These are phyloP conservation scores for Boletus hoseneyae DNA, from an alignment of 1,284 basidiomycete species.

Conservation along the genomic window DNA sequence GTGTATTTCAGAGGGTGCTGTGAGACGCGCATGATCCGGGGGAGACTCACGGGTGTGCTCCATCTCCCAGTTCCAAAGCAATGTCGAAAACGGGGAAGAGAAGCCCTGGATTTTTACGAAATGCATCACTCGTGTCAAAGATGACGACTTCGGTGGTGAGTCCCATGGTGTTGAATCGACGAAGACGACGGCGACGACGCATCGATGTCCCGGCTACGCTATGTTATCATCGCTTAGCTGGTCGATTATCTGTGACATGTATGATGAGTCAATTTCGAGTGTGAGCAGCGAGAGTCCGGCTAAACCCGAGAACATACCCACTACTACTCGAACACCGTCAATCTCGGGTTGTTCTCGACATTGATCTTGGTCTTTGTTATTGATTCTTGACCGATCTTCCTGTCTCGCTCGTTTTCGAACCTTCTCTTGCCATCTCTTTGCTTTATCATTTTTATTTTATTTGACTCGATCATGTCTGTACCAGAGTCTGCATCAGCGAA, in stretches of 20 bases:
- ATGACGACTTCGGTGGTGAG: constrained; percentile 25
- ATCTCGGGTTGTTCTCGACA: not conserved
- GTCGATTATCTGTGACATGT: too few species aligned
- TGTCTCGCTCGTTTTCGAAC: not conserved
- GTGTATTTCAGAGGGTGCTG: not conserved
- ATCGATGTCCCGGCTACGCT: too few species aligned
- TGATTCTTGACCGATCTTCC: not conserved
- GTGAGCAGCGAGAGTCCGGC: too few species aligned
- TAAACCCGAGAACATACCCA: too few species aligned
- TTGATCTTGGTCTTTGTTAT: too few species aligned
- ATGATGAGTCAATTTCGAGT: too few species aligned
- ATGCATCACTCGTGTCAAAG: constrained; percentile 17
- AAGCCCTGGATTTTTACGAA: constrained; percentile 7
- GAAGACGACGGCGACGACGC: too few species aligned
- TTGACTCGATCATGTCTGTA: constrained; percentile 21
- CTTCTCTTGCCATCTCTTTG: not conserved
- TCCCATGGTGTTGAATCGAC: not conserved
- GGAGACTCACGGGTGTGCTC: constrained; percentile 16
- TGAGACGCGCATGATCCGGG: too few species aligned
- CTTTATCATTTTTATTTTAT: not conserved
- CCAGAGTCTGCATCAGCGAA: constrained; percentile 9
- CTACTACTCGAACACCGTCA: too few species aligned
- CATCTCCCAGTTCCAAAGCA: constrained; percentile 6
- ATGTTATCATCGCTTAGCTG: too few species aligned
- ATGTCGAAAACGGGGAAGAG: constrained; percentile 7